Evolutionary conservation across 73 alveolate species (phyloP).

Genomic region (Blepharisma japonicum): DNA sequence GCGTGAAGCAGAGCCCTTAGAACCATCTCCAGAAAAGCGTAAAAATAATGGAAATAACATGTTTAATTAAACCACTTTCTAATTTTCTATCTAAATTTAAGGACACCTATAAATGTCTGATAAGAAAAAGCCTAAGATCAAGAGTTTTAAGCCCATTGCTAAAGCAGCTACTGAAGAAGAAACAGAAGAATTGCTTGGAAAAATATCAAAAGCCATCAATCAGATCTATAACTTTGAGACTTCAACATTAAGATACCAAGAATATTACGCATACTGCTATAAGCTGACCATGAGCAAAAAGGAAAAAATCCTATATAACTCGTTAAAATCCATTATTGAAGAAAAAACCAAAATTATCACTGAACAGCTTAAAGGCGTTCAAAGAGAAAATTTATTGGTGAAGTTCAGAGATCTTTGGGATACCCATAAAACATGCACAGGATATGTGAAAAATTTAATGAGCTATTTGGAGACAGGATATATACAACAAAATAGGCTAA

Average conservation of each 20-base stretch:
- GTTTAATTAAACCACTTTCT: too few species aligned
- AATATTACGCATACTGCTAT: slow-evolving; percentile 50
- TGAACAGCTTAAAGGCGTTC: background rate
- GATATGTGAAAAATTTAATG: slow-evolving; percentile 47
- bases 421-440: slow-evolving; percentile 30
- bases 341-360: slow-evolving; percentile 33
- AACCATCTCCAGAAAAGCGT: too few species aligned
- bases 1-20: too few species aligned
- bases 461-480: slow-evolving; percentile 56
- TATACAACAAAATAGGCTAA: slow-evolving; percentile 44
- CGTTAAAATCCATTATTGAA: slow-evolving; percentile 37
- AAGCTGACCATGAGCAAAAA: slow-evolving; percentile 49
- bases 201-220: slow-evolving; percentile 48
- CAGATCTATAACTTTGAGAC: slow-evolving; percentile 50
- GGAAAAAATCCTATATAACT: slow-evolving; percentile 46
- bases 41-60: too few species aligned
- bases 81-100: too few species aligned
- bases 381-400: slow-evolving; percentile 39
- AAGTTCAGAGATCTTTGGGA: slow-evolving; percentile 40
- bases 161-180: slow-evolving; percentile 21
- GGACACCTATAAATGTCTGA: too few species aligned
- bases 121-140: too few species aligned
- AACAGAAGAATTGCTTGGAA: slow-evolving; percentile 37
- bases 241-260: slow-evolving; percentile 46
- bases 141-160: too few species aligned